Base-by-base conservation (phyloP, 805 yeast genomes). In the Teunomyces gatunensis region DNA sequence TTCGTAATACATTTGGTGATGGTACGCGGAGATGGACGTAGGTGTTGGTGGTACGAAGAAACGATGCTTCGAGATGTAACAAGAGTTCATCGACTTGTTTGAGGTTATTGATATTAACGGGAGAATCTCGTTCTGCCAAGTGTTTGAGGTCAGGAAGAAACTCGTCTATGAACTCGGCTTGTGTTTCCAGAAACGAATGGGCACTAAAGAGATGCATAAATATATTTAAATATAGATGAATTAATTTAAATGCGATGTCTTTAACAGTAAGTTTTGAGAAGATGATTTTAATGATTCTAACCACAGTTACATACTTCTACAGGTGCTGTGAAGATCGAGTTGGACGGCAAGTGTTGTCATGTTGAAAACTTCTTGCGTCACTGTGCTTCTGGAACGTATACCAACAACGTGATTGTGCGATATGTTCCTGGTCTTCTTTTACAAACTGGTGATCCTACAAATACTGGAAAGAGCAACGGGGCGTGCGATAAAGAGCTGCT, bases 51-150 rank as follows among this genome's bases (percentile, higher is more conserved):
- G 45, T 27, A 17, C 39, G 28, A 10, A 21, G 29, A 13, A 57
- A 47, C 11, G 58, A 44, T 13, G 46, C 30, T 41, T 68, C 74
- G 29, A 65, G 47, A 40, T 59, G 61, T 13, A 50, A 51, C 25
- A 69, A 56, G 28, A 68, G 52, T 29, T 54, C 56, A 45, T 68
- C 70, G 45, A 68, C 53, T 45, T 63, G 66, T 25, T 56, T 49
- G 12, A 59, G 50, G 42, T 63, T 64, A 48, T 60, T 59, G 46
- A 68, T 53, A 42, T 67, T 63, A 39, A 58, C 50, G 18, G 49
- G 27, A 9, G 36, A 20, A 9, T 37, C 11, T 13, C 34, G 34
- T 17, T 41, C 40, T 7, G 45, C 39, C 15, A 40, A 18, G 5
- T 45, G 44, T n/a, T 45, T 42, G 20, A 49, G 21, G 11, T 63